Percentiles rank a stretch among this genome's conserved stretches.
phyloP scores from a whole-genome alignment of 805 yeast genomes.

The Pichia cephalocereana region DNA sequence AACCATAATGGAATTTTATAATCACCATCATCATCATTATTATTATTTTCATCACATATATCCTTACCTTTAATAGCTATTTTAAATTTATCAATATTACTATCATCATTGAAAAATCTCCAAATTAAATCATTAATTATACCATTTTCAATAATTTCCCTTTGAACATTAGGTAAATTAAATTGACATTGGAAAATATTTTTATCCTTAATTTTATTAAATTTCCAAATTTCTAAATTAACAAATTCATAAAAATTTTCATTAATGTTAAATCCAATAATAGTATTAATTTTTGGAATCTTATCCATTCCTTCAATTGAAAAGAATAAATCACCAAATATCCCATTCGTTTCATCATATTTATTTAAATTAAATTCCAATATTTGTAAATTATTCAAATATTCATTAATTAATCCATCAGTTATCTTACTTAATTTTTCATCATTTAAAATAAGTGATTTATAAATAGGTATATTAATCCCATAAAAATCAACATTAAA shows the following conservation, averaged over 20 bases:
- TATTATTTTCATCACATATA: not conserved
- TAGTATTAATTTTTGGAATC: slow-evolving; percentile 2
- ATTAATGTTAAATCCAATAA: slow-evolving; percentile 1
- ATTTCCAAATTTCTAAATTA: not conserved
- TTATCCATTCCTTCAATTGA: not conserved
- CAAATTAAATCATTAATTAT: slow-evolving; percentile 3
- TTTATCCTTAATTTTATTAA: not conserved
- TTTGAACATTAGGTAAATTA: slow-evolving; percentile 1
- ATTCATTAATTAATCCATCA: not conserved
- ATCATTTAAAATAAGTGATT: not conserved
- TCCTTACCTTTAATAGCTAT: not conserved
- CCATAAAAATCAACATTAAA: not conserved
- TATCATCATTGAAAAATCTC: slow-evolving; percentile 4
- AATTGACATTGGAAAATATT: not conserved
- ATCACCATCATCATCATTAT: not conserved
- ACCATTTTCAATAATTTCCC: not conserved
- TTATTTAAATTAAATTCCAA: not conserved
- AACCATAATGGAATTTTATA: not conserved
- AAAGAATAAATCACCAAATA: slow-evolving; percentile 1
- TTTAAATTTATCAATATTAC: not conserved
- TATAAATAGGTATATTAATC: not conserved
- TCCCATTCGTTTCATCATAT: slow-evolving; percentile 1
- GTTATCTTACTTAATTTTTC: not conserved
- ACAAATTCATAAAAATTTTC: slow-evolving; percentile 1
- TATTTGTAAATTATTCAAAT: not conserved